Percentiles rank a stretch among this genome's conserved stretches.
phyloP scores from a whole-genome alignment of 2,329 filamentous ascomycete species.

The Alternaria triticina region DNA sequence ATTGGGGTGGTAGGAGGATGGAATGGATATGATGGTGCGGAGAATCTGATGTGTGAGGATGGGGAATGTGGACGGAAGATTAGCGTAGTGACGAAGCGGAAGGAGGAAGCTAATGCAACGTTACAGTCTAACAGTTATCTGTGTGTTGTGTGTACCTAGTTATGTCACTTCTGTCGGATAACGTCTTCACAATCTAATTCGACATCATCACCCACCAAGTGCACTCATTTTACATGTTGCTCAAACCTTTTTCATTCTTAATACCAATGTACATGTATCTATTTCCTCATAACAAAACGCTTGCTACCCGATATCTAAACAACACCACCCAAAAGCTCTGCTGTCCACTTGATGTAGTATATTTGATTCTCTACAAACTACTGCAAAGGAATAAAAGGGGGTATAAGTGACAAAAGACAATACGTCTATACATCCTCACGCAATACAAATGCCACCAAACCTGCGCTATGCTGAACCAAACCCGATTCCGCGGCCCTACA shows the following conservation, averaged over 20 bases:
- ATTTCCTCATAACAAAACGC: not conserved
- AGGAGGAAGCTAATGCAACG: not conserved
- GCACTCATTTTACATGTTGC: not conserved
- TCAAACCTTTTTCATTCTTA: not conserved
- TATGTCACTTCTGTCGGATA: not conserved
- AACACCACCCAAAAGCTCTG: not conserved
- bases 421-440: conserved; percentile 15
- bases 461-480: conserved; percentile 16
- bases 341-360: not conserved
- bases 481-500: conserved; percentile 10
- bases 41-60: not conserved
- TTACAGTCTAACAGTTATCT: not conserved
- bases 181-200: not conserved
- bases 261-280: not conserved
- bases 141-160: not conserved
- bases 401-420: conserved; percentile 19
- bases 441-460: conserved; percentile 20
- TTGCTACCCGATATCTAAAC: not conserved
- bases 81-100: not conserved
- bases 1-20: not conserved
- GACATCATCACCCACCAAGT: not conserved
- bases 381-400: conserved; percentile 15
- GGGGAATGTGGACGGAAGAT: not conserved
- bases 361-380: not conserved
- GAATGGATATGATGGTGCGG: not conserved